Evolutionary conservation across 352 stramenopile species (phyloP), one percentile per base, ranked within the genome.

Genomic region (Globisporangium acanthophoron): DNA sequence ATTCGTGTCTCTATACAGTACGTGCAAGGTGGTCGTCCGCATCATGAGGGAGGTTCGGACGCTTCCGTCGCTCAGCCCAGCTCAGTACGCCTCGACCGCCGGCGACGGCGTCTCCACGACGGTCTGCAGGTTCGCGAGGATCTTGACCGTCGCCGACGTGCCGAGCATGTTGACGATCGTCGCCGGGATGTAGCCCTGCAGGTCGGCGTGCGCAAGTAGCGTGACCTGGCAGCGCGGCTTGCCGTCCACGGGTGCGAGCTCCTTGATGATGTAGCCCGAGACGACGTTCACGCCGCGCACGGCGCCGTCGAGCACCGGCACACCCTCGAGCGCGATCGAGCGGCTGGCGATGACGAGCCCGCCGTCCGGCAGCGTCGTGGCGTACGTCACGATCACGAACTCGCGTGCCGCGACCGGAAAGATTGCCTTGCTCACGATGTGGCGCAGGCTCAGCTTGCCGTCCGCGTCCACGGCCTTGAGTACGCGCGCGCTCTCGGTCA

Each of bases 121-220:
- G 16, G 59, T 64, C 62, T 87, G 73, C 57, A 92, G 70, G 65
- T 79, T 90, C 52, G 70, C 65, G n/a, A 92, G 73, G 45, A 90
- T 78, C 69, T 92, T 88, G 59, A 88, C 74, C 2, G 82, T 92
- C n/a, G 82, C 79, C 5, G 82, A 92, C 63, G 82, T 92, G 63
- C 82, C 82, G 51, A 92, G 78, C 79, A 88, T 87, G 73, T 91
- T 93, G 66, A 91, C 79, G 54, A 93, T 73, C 53, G 71, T 79
- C 24, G 84, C 71, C 31, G 84, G 84, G 59, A 93, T 89, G 67
- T 84, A 91, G n/a, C 84, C 84, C 9, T 76, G 64, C 51, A 93
- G 65, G 52, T 93, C 82, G 52, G 78, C 80, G 64, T 93, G 84
- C 29, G 80, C 84, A 5, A 93, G 56, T 41, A 93, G 77, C 21